Evolutionary conservation across 495 filamentous ascomycete genomes (phyloP).

Genomic region (Talaromyces ruber): DNA sequence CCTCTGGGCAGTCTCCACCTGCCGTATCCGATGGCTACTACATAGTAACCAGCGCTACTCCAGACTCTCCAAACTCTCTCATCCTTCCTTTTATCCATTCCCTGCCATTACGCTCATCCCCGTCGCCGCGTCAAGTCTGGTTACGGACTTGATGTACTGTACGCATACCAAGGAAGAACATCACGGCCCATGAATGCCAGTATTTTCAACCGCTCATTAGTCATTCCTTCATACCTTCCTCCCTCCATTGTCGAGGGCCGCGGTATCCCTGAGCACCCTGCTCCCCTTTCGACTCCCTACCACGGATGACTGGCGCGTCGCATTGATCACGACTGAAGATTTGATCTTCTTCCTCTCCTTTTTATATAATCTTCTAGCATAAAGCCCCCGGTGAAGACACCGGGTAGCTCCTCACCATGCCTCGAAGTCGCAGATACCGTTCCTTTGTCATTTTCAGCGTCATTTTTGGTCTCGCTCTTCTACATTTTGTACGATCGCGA

Average conservation of each 20-base stretch:
- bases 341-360: not conserved
- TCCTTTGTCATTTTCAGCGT: slow-evolving; percentile 63
- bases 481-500: slow-evolving; percentile 48
- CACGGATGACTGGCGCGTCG: not conserved
- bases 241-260: not conserved
- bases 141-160: not conserved
- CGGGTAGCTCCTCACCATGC: slow-evolving; percentile 42
- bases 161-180: not conserved
- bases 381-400: not conserved
- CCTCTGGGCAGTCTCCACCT: not conserved
- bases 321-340: not conserved
- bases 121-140: not conserved
- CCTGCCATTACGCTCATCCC: not conserved
- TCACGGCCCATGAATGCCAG: not conserved
- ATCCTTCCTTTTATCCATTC: not conserved
- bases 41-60: not conserved
- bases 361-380: not conserved
- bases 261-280: not conserved
- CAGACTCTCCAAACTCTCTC: not conserved
- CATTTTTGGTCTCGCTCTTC: slow-evolving; percentile 52
- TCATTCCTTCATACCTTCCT: not conserved
- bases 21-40: too few relatives aligned
- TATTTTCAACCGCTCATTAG: not conserved
- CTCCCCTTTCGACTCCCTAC: not conserved
- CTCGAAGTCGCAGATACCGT: slow-evolving; percentile 70